These are phyloP conservation scores for Populus hybrid DNA, from an alignment of 441 rosid species.

Conservation along the genomic window DNA sequence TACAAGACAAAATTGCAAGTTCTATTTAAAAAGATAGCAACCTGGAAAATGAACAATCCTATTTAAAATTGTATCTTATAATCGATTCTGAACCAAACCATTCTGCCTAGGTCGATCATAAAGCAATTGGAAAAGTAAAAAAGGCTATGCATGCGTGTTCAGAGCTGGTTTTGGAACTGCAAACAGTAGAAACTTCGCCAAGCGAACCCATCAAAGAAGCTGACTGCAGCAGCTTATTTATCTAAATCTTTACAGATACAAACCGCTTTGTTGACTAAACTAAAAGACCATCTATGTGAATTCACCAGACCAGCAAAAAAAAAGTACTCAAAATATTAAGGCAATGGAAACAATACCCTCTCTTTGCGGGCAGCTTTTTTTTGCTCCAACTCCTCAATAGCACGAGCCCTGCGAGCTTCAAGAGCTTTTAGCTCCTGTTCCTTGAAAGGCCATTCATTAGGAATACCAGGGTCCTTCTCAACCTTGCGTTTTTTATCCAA, in stretches of 20 bases:
- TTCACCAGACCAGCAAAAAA: not conserved
- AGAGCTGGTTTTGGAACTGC: not conserved
- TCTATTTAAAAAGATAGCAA: not conserved
- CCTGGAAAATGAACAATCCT: not conserved
- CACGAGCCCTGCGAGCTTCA: constrained; percentile 88
- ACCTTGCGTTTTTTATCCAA: constrained; percentile 48
- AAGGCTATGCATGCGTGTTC: not conserved
- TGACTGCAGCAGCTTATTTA: not conserved
- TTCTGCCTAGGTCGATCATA: not conserved
- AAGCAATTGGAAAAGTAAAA: not conserved
- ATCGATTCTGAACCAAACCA: not conserved
- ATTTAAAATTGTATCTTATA: not conserved
- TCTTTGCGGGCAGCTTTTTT: constrained; percentile 91
- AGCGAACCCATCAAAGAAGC: not conserved
- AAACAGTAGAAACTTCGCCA: not conserved
- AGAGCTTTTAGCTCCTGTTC: constrained; percentile 95
- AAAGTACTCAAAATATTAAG: not conserved
- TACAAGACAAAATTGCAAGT: not conserved
- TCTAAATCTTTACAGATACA: not conserved
- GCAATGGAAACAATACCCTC: constrained; percentile 45
- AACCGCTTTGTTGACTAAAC: not conserved
- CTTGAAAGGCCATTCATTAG: constrained; percentile 99
- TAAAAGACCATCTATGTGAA: not conserved
- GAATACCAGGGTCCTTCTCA: constrained; percentile 97
- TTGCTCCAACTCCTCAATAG: constrained; percentile 77